Evolutionary conservation across 148 eudicot genomes (phyloP).

Genomic region (Vaccinium darrowii): DNA sequence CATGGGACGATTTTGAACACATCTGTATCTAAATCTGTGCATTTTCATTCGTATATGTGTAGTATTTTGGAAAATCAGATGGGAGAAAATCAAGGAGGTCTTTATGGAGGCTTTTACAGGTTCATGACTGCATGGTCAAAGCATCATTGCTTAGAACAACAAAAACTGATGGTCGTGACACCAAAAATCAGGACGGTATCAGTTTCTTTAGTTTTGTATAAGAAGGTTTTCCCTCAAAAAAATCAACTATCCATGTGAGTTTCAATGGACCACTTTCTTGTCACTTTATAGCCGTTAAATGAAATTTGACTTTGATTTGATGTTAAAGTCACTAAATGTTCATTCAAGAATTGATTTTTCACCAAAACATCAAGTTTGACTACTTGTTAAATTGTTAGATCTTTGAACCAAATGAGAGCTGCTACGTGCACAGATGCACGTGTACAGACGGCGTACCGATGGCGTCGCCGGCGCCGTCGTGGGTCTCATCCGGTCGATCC

Average conservation of each 20-base stretch:
- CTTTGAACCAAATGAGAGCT: not conserved
- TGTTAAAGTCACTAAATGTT: not conserved
- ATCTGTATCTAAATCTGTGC: too few relatives aligned
- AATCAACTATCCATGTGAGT: not conserved
- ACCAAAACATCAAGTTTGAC: not conserved
- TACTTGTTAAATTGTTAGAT: not conserved
- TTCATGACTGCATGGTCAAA: constrained; percentile 10
- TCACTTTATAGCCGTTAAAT: not conserved
- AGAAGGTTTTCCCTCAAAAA: not conserved
- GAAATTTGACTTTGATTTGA: not conserved
- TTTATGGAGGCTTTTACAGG: not conserved
- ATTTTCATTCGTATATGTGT: not conserved
- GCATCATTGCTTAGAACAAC: not conserved
- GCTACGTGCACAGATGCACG: too few relatives aligned
- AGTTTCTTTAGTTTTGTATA: not conserved
- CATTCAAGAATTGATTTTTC: not conserved
- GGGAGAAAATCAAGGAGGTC: constrained; percentile 7
- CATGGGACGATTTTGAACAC: too few relatives aligned
- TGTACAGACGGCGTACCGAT: too few relatives aligned
- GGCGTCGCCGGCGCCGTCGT: too few relatives aligned
- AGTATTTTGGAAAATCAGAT: not conserved
- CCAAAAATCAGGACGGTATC: not conserved
- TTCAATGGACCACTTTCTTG: not conserved
- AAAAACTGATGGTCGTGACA: not conserved
- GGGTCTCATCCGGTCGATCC: too few relatives aligned